phyloP scores from a whole-genome alignment of 805 yeast genomes.

The Lipomyces spencermartinsiae region DNA sequence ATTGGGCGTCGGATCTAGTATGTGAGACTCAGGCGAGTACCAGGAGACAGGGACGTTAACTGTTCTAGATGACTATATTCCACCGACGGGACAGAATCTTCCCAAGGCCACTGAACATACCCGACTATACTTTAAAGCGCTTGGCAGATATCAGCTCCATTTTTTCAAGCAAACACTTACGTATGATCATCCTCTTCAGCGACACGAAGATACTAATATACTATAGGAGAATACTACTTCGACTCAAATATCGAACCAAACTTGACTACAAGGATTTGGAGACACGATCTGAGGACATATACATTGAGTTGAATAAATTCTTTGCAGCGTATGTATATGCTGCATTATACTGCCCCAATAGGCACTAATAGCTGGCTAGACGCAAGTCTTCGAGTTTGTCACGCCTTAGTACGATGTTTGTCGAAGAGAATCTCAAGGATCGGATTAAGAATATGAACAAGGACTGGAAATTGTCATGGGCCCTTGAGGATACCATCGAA shows the following conservation, averaged over 20 bases:
- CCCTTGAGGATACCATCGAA: constrained; percentile 18
- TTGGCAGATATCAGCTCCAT: constrained; percentile 11
- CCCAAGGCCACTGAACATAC: constrained; percentile 24
- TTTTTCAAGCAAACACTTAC: constrained; percentile 8
- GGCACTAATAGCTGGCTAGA: background rate
- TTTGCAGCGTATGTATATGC: constrained; percentile 32
- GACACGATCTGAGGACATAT: constrained; percentile 15
- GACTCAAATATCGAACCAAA: constrained; percentile 19
- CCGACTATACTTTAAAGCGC: constrained; percentile 6
- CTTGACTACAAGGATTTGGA: constrained; percentile 21
- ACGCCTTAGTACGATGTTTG: constrained; percentile 28
- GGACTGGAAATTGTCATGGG: constrained; percentile 28
- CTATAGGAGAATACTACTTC: constrained; percentile 5
- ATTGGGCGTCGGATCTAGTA: constrained; percentile 26
- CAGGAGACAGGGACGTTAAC: background rate
- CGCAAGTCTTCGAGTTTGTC: constrained; percentile 6
- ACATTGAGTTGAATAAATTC: constrained; percentile 23
- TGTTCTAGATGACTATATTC: constrained; percentile 33
- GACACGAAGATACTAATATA: background rate
- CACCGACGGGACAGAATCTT: constrained; percentile 32
- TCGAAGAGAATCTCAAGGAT: constrained; percentile 19
- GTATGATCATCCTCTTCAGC: constrained; percentile 3
- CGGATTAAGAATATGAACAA: constrained; percentile 34
- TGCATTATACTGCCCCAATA: background rate
- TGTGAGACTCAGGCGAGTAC: background rate